Evolutionary conservation across 306 rosid genomes (phyloP).

Genomic region (Corylus avellana): DNA sequence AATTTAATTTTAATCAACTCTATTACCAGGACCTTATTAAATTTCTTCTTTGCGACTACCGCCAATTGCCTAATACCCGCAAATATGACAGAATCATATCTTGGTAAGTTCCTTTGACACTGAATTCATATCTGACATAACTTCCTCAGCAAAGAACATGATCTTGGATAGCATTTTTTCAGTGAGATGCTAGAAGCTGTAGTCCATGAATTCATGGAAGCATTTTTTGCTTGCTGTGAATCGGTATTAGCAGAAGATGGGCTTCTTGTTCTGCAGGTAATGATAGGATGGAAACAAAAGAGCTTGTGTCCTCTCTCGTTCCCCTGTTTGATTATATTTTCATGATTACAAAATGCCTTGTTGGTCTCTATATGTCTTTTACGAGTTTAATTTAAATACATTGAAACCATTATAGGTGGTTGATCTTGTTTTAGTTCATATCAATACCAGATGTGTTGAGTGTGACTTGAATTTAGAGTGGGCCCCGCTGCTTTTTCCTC

Average conservation of each 20-base stretch:
- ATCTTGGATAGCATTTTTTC: constrained; percentile 35
- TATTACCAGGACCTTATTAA: constrained; percentile 62
- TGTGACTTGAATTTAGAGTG: too few species aligned
- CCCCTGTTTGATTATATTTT: neutral
- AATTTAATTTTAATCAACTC: neutral
- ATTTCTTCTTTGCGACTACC: constrained; percentile 79
- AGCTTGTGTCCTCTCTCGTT: neutral
- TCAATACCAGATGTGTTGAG: constrained; percentile 28
- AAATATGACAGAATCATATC: constrained; percentile 84
- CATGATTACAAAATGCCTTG: neutral
- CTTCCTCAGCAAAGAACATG: neutral
- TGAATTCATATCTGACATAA: constrained; percentile 9
- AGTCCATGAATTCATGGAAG: constrained; percentile 83
- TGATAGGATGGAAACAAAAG: neutral
- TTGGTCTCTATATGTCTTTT: constrained; percentile 1
- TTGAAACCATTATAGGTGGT: constrained; percentile 27
- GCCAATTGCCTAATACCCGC: constrained; percentile 56
- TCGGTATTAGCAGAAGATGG: constrained; percentile 70
- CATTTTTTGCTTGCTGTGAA: constrained; percentile 78
- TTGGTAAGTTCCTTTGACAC: constrained; percentile 47
- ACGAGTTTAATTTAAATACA: constrained; percentile 1
- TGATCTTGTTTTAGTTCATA: constrained; percentile 35
- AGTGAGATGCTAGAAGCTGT: constrained; percentile 88
- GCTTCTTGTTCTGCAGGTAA: constrained; percentile 77
- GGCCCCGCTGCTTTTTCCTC: too few species aligned